Base-by-base conservation (phyloP, 2,329 filamentous ascomycete genomes). In the Botrytis squamosa region DNA sequence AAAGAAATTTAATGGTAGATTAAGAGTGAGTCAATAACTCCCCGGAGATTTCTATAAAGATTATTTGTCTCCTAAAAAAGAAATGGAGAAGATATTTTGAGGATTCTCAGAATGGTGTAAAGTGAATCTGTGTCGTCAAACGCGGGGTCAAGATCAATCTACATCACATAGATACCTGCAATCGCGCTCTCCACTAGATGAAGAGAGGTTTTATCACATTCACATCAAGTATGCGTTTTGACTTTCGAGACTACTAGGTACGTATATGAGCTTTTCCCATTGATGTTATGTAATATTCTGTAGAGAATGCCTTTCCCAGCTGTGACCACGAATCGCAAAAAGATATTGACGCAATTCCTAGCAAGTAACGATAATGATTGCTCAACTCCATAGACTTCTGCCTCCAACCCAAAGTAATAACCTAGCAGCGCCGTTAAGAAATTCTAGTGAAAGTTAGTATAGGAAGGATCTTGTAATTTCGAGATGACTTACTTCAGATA, bases 201-300 rank as follows among this genome's bases (percentile, higher is more conserved):
- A 2, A 9, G 40, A 29, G 29, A 0, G 0, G 1, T 42, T 20
- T n/a, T 4, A 2, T 63, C 25, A 63, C 9, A 33, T 29, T 40
- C 49, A 42, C 7, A 6, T 29, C 49, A 42, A 9, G 1, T 6
- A 22, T 16, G 49, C 9, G 9, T 20, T 40, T 14, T 5, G 9
- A 29, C 18, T 14, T 12, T 22, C n/a, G 9, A 42, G 4, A 22
- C 0, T n/a, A n/a, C n/a, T n/a, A n/a, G n/a, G n/a, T 4, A 0
- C 3, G 9, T 57, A 8, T 9, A 20, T 22, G 25, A 33, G 22
- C 9, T 42, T 57, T 40, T 68, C 5, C 20, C 16, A 12, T 16
- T 33, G 10, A 29, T 9, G 0, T 4, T 18, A n/a, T 10, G 16
- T 40, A 16, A 5, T n/a, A 40, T 29, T 42, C 8, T 42, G 14